phyloP scores from a whole-genome alignment of 768 basidiomycete genomes.

The Russula ochroleuca region DNA sequence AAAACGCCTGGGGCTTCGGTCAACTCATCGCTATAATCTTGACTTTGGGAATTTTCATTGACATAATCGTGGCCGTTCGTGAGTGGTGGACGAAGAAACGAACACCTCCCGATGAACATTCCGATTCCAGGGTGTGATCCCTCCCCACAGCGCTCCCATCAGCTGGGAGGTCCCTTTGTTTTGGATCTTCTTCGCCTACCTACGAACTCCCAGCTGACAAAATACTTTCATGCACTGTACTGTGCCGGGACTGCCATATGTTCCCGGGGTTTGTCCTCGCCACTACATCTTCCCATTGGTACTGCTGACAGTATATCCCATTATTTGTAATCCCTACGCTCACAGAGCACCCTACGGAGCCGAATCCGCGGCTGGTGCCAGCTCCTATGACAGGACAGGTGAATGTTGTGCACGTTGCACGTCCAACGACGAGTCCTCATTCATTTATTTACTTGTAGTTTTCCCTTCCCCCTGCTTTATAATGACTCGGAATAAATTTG shows the following conservation, averaged over 20 bases:
- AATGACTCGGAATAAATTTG: not conserved
- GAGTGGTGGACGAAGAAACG: not conserved
- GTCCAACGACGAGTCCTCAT: not conserved
- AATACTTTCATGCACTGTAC: no score
- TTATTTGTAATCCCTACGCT: no score
- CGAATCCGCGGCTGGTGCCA: not conserved
- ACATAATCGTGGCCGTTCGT: not conserved
- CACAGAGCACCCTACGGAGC: not conserved
- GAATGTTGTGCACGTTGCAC: not conserved
- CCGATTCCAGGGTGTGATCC: no score
- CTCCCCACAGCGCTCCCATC: no score
- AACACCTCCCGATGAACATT: not conserved
- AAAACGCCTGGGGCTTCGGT: slow-evolving; percentile 15
- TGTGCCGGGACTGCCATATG: not conserved
- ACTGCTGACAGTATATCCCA: no score
- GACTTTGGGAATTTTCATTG: slow-evolving; percentile 5
- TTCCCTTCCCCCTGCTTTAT: no score
- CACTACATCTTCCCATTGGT: no score
- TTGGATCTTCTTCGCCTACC: no score
- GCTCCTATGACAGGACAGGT: no score
- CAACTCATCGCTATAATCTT: slow-evolving; percentile 13
- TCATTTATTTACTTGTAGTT: no score
- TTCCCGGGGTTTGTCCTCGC: not conserved
- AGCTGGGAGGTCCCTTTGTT: no score
- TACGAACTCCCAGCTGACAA: no score